These are phyloP conservation scores for Hyaloscypha variabilis DNA, from an alignment of 495 filamentous ascomycete genomes.

Conservation along the genomic window DNA sequence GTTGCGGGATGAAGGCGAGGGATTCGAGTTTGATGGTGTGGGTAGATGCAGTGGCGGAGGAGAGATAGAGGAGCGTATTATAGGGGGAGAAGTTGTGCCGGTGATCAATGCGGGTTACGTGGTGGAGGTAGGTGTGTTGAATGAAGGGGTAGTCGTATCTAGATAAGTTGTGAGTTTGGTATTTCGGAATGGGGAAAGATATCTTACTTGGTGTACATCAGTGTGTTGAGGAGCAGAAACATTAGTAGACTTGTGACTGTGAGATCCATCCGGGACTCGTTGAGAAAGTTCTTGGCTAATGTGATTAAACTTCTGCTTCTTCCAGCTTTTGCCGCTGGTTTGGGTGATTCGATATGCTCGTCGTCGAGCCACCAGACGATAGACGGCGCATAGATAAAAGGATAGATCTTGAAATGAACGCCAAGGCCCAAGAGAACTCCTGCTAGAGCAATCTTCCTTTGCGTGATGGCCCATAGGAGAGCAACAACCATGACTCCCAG, in stretches of 20 bases:
- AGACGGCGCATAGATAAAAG: slow-evolving; percentile 87
- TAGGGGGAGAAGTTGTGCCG: slow-evolving; percentile 98
- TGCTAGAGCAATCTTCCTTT: slow-evolving; percentile 60
- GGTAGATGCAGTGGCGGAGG: slow-evolving; percentile 55
- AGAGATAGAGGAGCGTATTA: slow-evolving; percentile 86
- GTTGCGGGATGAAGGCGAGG: slow-evolving; percentile 85
- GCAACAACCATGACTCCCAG: slow-evolving; percentile 81
- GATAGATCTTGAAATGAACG: slow-evolving; percentile 98
- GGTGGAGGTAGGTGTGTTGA: slow-evolving; percentile 88
- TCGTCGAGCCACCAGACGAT: slow-evolving; percentile 87
- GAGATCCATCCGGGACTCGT: slow-evolving; percentile 60
- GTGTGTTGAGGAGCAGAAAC: slow-evolving; percentile 69
- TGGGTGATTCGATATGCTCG: slow-evolving; percentile 37
- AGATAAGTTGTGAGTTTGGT: slow-evolving; percentile 17
- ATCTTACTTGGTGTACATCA: slow-evolving; percentile 75
- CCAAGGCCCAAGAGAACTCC: slow-evolving; percentile 78
- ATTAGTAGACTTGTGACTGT: slow-evolving; percentile 65
- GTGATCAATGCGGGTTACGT: slow-evolving; percentile 91
- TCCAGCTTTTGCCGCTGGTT: neutral
- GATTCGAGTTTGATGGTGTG: slow-evolving; percentile 60
- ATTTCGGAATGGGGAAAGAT: neutral
- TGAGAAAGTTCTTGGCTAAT: slow-evolving; percentile 57
- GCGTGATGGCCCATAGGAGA: slow-evolving; percentile 77
- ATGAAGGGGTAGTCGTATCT: slow-evolving; percentile 78
- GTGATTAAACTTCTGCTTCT: slow-evolving; percentile 22